Conservation (phyloP, 371 early-diverging fungal species). For the Mucor irregularis region DNA sequence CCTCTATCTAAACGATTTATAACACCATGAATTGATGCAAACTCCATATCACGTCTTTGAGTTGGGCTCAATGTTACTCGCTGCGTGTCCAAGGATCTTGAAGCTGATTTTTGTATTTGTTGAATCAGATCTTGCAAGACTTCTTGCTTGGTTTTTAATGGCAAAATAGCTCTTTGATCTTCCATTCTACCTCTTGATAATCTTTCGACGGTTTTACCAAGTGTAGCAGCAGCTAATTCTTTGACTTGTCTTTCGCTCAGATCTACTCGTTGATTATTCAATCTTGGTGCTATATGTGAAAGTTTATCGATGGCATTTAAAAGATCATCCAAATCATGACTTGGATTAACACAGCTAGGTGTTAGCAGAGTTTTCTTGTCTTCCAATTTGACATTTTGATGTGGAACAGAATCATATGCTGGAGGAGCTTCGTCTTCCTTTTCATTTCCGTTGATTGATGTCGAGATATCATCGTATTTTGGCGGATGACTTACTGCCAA, state of each 20-base stretch:
- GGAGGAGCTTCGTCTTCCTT: slow-evolving; percentile 1
- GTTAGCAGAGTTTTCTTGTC: not conserved
- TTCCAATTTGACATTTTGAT: not conserved
- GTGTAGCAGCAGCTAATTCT: slow-evolving; percentile 33
- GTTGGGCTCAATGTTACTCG: slow-evolving; percentile 14
- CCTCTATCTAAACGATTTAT: slow-evolving; percentile 29
- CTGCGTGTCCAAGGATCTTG: slow-evolving; percentile 36
- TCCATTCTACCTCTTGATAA: slow-evolving; percentile 39
- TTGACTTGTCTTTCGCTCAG: slow-evolving; percentile 44
- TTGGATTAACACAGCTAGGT: too few species aligned
- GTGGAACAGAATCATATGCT: slow-evolving; percentile 8
- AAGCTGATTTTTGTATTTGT: slow-evolving; percentile 27
- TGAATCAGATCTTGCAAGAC: slow-evolving; percentile 19
- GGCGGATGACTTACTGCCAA: slow-evolving; percentile 13
- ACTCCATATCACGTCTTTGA: slow-evolving; percentile 24
- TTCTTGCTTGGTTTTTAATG: slow-evolving; percentile 3
- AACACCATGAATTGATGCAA: slow-evolving; percentile 17
- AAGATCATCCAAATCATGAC: slow-evolving; percentile 45
- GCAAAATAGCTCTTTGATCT: slow-evolving; percentile 29
- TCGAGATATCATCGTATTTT: not conserved
- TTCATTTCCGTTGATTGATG: not conserved
- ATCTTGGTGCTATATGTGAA: slow-evolving; percentile 42
- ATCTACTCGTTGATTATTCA: slow-evolving; percentile 54
- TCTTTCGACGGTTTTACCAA: slow-evolving; percentile 32
- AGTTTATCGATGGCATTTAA: slow-evolving; percentile 55